Evolutionary conservation across 352 stramenopile genomes (phyloP), one percentile per base, ranked within the genome.

Genomic region (Globisporangium spinosum): DNA sequence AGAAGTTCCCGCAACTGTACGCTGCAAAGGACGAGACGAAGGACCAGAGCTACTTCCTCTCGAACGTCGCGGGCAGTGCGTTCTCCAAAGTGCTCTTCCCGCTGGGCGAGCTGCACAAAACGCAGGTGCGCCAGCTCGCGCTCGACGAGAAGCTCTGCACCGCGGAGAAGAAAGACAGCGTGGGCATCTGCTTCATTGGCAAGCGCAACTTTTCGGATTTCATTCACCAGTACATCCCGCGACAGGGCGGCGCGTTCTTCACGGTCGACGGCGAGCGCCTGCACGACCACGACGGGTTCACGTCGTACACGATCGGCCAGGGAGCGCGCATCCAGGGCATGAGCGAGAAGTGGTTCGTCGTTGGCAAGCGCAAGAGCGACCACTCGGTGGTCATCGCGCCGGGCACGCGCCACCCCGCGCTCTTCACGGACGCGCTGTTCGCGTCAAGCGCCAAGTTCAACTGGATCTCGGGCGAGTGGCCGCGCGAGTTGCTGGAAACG

Each of bases 161-260:
- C 2, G 94, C 96, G 2, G 72, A 72, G 15, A 98, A 99, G 81
- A 89, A 92, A 62, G 97, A 99, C 72, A 98, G 89, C 49, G 96
- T 99, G 65, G 97, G 97, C 17, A 99, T 99, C 70, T 99, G 97
- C 78, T 99, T 99, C 75, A 98, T 99, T 55, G 97, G 97, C 54
- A 99, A 98, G 74, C 88, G 94, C 58, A 85, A 93, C 45, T 97
- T 98, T 67, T 73, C 75, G 0, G 79, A 97, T 38, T 98, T 98
- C 68, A 91, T 99, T 60, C 82, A 94, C 23, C 80, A 98, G 67
- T 98, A 98, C 74, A 82, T 98, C 15, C 63, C 74, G 15, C 78
- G 74, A 13, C 81, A 83, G 57, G 70, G 71, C 1, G 93, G 95
- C 22, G 77, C 81, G 58, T 98, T 98, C 72, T 77, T 94, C 62